Evolutionary conservation across 2,329 filamentous ascomycete species (phyloP).

Genomic region (Gyromitra esculenta): DNA sequence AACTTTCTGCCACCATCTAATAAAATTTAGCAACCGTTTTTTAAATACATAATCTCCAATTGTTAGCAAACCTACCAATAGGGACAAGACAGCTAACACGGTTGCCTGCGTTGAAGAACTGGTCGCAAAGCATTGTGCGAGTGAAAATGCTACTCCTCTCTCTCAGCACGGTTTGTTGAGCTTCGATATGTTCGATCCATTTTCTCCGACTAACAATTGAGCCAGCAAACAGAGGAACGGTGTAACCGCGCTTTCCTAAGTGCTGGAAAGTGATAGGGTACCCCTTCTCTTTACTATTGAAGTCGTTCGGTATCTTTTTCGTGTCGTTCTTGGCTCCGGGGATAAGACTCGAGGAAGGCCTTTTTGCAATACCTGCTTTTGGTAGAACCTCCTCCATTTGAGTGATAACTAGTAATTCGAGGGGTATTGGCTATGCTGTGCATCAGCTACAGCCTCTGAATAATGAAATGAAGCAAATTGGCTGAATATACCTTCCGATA

Average conservation of each 20-base stretch:
- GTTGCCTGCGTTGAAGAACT: slow-evolving; percentile 89
- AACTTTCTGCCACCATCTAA: slow-evolving; percentile 92
- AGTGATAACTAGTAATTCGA: slow-evolving; percentile 90
- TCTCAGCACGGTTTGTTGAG: slow-evolving; percentile 85
- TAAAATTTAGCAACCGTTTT: slow-evolving; percentile 37
- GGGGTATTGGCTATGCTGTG: slow-evolving; percentile 76
- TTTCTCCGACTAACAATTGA: slow-evolving; percentile 89
- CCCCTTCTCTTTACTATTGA: slow-evolving; percentile 67
- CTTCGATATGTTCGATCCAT: slow-evolving; percentile 95
- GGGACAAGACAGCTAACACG: slow-evolving; percentile 94
- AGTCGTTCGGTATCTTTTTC: slow-evolving; percentile 61
- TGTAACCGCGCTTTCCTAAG: slow-evolving; percentile 94
- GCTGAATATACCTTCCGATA: slow-evolving; percentile 73
- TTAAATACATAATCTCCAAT: neutral
- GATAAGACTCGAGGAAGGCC: slow-evolving; percentile 86
- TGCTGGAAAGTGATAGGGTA: slow-evolving; percentile 97
- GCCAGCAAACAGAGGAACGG: slow-evolving; percentile 85
- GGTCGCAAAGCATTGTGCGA: slow-evolving; percentile 76
- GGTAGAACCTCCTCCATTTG: slow-evolving; percentile 98
- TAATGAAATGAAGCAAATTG: slow-evolving; percentile 19
- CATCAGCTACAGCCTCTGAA: slow-evolving; percentile 17
- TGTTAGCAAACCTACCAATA: slow-evolving; percentile 71
- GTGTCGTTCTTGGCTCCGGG: slow-evolving; percentile 67
- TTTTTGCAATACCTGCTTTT: slow-evolving; percentile 79
- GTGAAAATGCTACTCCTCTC: slow-evolving; percentile 77